These are phyloP conservation scores for Imleria badia DNA, from an alignment of 768 basidiomycete genomes.

Conservation along the genomic window DNA sequence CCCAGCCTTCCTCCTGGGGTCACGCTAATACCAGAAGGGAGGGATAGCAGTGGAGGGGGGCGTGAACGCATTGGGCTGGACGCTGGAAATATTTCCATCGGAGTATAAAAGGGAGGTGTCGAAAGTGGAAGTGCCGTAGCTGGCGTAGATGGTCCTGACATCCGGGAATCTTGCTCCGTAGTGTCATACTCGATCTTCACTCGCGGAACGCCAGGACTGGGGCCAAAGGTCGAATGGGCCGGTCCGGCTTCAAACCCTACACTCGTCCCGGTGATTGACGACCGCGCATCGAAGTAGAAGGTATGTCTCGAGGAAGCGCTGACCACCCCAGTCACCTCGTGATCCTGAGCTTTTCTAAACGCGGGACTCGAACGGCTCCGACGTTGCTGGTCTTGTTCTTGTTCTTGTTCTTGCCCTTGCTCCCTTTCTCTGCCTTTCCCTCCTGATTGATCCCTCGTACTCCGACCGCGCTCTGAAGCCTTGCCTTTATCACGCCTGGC, in stretches of 20 bases:
- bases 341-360: not conserved
- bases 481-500: constrained; percentile 24
- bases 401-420: not conserved
- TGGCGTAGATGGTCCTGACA: constrained; percentile 24
- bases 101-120: constrained; percentile 29
- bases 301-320: constrained; percentile 1
- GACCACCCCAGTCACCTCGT: not conserved
- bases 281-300: constrained; percentile 8
- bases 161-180: constrained; percentile 18
- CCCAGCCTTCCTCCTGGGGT: constrained; percentile 4
- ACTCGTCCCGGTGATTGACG: not conserved
- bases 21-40: not conserved
- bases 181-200: constrained; percentile 25
- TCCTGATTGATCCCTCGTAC: constrained; percentile 4
- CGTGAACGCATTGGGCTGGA: constrained; percentile 12
- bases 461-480: constrained; percentile 17
- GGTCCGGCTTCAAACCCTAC: not conserved
- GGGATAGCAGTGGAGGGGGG: constrained; percentile 5
- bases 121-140: constrained; percentile 20
- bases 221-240: not conserved
- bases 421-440: constrained; percentile 4
- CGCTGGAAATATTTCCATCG: constrained; percentile 21
- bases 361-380: constrained; percentile 25
- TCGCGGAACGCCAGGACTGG: constrained; percentile 12
- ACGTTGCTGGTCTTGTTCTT: constrained; percentile 9